A percentile compares a stretch with the other conserved stretches of the same genome.
Evolutionary conservation across 192 early-diverging fungal genomes (phyloP).

Genomic region (Coemansia sp.): DNA sequence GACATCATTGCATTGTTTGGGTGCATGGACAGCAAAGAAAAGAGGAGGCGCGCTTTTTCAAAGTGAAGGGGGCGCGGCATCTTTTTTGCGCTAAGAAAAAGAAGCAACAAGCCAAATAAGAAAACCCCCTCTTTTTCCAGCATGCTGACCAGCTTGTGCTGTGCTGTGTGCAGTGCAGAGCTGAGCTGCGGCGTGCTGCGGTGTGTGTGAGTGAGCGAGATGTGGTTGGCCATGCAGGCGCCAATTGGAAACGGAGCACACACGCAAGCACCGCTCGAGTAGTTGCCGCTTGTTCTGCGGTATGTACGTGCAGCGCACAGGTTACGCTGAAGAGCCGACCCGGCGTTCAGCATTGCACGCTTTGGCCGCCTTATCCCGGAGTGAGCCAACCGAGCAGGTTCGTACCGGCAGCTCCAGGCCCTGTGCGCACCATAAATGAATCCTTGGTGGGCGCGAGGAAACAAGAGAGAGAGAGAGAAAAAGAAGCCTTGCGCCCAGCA

Average conservation of each 20-base stretch:
- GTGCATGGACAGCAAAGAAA: background rate
- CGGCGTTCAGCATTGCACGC: no score
- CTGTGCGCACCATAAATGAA: background rate
- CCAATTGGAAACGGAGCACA: no score
- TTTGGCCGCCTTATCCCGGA: no score
- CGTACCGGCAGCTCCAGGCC: no score
- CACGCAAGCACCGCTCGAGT: no score
- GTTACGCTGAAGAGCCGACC: no score
- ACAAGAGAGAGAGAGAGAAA: background rate
- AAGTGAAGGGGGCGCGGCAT: background rate
- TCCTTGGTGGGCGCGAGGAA: background rate
- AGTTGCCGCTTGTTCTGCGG: no score
- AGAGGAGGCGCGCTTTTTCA: background rate
- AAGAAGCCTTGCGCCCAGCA: background rate
- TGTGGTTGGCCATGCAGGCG: no score
- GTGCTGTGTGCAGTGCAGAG: no score
- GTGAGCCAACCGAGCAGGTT: no score
- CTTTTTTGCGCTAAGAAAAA: background rate
- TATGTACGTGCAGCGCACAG: no score
- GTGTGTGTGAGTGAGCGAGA: background rate
- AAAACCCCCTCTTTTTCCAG: no score
- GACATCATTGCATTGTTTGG: slow-evolving; percentile 8
- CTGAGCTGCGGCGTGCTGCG: background rate
- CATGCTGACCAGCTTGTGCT: background rate
- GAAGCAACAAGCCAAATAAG: background rate